These are phyloP conservation scores for Alternaria atra DNA, from an alignment of 2,329 filamentous ascomycete species.

Conservation along the genomic window DNA sequence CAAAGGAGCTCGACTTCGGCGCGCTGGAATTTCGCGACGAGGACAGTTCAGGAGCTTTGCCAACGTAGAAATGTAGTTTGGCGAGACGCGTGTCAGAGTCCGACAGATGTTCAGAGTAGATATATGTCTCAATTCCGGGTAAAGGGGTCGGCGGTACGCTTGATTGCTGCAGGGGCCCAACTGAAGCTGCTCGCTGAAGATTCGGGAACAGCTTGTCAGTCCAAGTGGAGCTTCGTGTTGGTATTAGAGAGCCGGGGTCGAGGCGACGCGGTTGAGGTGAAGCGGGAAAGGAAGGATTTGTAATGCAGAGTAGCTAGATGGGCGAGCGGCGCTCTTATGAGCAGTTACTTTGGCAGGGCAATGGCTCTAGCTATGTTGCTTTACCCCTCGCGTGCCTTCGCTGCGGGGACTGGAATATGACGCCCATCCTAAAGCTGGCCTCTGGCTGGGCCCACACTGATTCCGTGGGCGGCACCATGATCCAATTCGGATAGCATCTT, in stretches of 20 bases:
- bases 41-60: constrained; percentile 5
- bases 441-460: constrained; percentile 43
- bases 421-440: constrained; percentile 31
- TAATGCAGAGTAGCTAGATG: constrained; percentile 14
- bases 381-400: constrained; percentile 38
- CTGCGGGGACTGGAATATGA: constrained; percentile 48
- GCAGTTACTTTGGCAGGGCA: constrained; percentile 8
- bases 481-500: constrained; percentile 27
- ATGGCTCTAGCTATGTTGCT: constrained; percentile 18
- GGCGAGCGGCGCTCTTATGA: constrained; percentile 35
- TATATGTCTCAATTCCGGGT: constrained; percentile 47
- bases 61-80: constrained; percentile 7
- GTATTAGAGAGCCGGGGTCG: constrained; percentile 1
- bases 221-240: constrained; percentile 33
- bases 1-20: constrained; percentile 15
- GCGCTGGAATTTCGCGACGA: constrained; percentile 16
- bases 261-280: not conserved
- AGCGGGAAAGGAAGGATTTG: constrained; percentile 4
- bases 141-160: constrained; percentile 47
- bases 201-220: constrained; percentile 38
- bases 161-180: constrained; percentile 40
- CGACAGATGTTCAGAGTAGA: constrained; percentile 19
- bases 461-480: constrained; percentile 23
- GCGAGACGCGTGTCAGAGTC: constrained; percentile 11
- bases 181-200: constrained; percentile 32